phyloP scores from a whole-genome alignment of 169 alveolate genomes.

The Eimeria mitis region DNA sequence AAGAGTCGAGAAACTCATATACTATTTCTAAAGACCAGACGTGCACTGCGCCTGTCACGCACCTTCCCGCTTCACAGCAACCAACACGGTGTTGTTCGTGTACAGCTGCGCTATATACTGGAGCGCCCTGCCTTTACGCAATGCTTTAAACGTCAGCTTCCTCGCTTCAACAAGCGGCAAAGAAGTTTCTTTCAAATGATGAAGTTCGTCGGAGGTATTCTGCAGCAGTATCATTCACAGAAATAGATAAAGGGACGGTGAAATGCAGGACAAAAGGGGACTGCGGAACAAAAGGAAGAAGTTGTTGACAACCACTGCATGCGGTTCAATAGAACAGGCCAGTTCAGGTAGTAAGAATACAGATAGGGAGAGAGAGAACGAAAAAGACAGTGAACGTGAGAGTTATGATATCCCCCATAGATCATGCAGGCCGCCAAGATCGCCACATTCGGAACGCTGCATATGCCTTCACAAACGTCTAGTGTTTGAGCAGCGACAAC shows the following conservation, averaged over 20 bases:
- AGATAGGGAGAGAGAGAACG: background rate
- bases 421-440: background rate
- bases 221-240: background rate
- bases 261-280: background rate
- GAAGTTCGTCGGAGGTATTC: slow-evolving; percentile 56
- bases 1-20: background rate
- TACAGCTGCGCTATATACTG: slow-evolving; percentile 78
- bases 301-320: background rate
- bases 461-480: background rate
- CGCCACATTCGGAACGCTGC: background rate
- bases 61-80: slow-evolving; percentile 71
- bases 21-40: background rate
- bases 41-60: background rate
- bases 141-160: slow-evolving; percentile 78
- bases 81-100: slow-evolving; percentile 47
- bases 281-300: background rate
- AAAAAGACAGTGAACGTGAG: background rate
- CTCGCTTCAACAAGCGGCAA: slow-evolving; percentile 80
- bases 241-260: background rate
- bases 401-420: background rate
- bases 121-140: slow-evolving; percentile 81
- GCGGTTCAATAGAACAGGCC: background rate
- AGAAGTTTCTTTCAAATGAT: slow-evolving; percentile 55
- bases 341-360: no score
- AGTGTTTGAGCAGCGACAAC: background rate